Conservation (phyloP, 176 grass and related monocot genomes). For the Olyra latifolia region DNA sequence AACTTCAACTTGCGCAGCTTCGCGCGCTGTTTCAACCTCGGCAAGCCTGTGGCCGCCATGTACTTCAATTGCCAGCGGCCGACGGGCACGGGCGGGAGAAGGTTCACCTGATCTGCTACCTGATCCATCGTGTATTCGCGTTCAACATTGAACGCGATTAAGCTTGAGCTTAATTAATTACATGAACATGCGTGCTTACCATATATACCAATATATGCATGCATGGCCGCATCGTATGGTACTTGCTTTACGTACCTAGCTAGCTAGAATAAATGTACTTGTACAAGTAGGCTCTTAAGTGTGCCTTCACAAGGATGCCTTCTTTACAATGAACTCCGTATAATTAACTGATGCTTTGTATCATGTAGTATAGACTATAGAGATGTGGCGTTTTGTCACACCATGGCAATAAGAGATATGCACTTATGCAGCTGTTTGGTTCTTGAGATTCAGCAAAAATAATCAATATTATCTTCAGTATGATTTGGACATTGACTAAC, state of each 20-base stretch:
- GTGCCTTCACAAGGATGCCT: slow-evolving; percentile 25
- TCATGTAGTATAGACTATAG: slow-evolving; percentile 4
- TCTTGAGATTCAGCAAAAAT: neutral
- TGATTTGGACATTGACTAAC: neutral
- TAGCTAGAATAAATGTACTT: slow-evolving; percentile 38
- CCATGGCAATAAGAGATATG: slow-evolving; percentile 27
- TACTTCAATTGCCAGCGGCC: slow-evolving; percentile 82
- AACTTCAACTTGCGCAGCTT: slow-evolving; percentile 73
- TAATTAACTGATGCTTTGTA: neutral
- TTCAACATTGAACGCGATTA: slow-evolving; percentile 16
- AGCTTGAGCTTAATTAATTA: slow-evolving; percentile 4
- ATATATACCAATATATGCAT: neutral
- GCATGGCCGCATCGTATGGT: slow-evolving; percentile 20
- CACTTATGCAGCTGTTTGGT: neutral
- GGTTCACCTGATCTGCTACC: slow-evolving; percentile 38
- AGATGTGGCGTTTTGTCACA: slow-evolving; percentile 32
- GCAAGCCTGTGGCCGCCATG: slow-evolving; percentile 54
- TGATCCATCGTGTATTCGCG: neutral
- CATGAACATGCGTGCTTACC: slow-evolving; percentile 16
- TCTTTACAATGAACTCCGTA: neutral
- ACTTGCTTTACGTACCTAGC: neutral
- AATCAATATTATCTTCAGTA: neutral
- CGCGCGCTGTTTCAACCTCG: slow-evolving; percentile 51
- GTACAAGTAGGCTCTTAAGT: slow-evolving; percentile 14
- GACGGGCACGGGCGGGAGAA: slow-evolving; percentile 69